Evolutionary conservation across 306 rosid species (phyloP).

Genomic region (Vigna nakashimae): DNA sequence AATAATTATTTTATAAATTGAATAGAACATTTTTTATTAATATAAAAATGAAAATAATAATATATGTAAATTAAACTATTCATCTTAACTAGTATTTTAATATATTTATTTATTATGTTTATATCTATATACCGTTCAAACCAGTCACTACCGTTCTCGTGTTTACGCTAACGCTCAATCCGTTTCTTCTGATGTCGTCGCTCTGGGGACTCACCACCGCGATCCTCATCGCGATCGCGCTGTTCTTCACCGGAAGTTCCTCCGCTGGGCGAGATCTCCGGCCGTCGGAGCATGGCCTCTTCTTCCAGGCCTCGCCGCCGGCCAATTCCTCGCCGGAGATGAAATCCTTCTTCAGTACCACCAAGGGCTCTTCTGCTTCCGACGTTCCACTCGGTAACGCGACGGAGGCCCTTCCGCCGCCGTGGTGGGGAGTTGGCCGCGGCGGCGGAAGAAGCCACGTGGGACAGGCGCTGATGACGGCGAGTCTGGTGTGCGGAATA

Average conservation of each 20-base stretch:
- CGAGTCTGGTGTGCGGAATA: slow-evolving; percentile 72
- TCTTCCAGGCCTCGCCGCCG: slow-evolving; percentile 58
- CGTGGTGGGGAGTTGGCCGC: slow-evolving; percentile 54
- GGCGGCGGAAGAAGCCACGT: slow-evolving; percentile 46
- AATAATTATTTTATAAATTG: too few relatives aligned
- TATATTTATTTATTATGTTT: too few relatives aligned
- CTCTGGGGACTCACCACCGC: slow-evolving; percentile 28
- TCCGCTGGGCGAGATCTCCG: slow-evolving; percentile 67
- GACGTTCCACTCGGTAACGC: slow-evolving; percentile 53
- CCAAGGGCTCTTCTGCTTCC: slow-evolving; percentile 42
- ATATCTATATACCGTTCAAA: not conserved
- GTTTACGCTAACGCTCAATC: not conserved
- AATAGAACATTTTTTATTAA: too few relatives aligned
- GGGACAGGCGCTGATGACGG: slow-evolving; percentile 58
- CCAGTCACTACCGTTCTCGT: not conserved
- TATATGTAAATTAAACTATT: too few relatives aligned
- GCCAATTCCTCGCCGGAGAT: slow-evolving; percentile 50
- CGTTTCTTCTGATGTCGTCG: slow-evolving; percentile 39
- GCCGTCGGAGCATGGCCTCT: slow-evolving; percentile 85
- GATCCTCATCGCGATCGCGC: slow-evolving; percentile 2
- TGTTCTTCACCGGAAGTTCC: slow-evolving; percentile 44
- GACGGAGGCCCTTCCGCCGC: slow-evolving; percentile 49
- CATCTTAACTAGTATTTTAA: too few relatives aligned
- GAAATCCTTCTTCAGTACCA: slow-evolving; percentile 75
- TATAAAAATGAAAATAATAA: too few relatives aligned